Evolutionary conservation across 2,329 filamentous ascomycete species (phyloP), one percentile per base, ranked within the genome.

Genomic region (Cercospora beticola): DNA sequence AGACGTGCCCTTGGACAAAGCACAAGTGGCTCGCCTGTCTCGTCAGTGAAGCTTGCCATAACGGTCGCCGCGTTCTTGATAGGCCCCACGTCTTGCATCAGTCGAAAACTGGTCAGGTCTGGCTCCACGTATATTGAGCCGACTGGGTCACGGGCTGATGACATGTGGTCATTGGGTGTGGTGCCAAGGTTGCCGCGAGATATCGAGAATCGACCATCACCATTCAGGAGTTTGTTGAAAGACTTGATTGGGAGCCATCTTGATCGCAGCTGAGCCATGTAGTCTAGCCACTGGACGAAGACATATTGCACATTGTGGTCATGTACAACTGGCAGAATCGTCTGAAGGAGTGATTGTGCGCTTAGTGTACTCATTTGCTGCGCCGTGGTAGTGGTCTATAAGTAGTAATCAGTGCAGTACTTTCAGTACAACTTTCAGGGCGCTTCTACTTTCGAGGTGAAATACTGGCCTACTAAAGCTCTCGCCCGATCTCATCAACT

Each of bases 241-340:
- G 81, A 78, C 36, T 76, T 75, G 54, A 91, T 84, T 0, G 92
- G 91, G 1, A 95, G 80, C 70, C 92, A 86, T 3, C 91, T 86
- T 71, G 88, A 85, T 16, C 91, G 86, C 0, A 88, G 78, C 2
- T 86, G 90, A 1, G 88, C 87, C n/a, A 91, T 92, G 78, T 91
- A 90, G 78, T 96, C 92, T 26, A 91, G 82, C 88, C 90, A 96
- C 78, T 91, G 90, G 12, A 94, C 82, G 70, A 92, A 89, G 18
- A 96, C 79, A 74, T 89, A 94, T 69, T 89, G 52, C 8, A 59
- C 26, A 16, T 33, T 21, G 12, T 59, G 16, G 4, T 49, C n/a
- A 30, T 30, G 12, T 16, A 56, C 9, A 7, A 54, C 18, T 5
- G 60, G 16, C 36, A 28, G 30, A 3, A 26, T 14, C 7, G 6